These are phyloP conservation scores for Euptelea pleiosperma DNA, from an alignment of 164 flowering plant genomes.

Conservation along the genomic window DNA sequence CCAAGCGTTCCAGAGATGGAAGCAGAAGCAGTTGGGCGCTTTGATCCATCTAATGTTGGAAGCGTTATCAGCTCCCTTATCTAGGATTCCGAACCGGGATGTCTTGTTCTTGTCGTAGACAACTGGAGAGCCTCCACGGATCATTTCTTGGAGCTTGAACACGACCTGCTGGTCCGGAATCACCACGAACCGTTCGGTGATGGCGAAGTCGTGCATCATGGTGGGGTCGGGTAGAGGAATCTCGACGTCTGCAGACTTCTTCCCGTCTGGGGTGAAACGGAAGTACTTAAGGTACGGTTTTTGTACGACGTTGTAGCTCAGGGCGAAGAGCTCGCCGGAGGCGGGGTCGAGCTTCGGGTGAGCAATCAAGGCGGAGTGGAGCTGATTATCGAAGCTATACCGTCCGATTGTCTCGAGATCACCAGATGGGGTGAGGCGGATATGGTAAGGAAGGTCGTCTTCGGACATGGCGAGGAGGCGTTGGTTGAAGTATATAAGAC, in stretches of 20 bases:
- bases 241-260: slow-evolving; percentile 68
- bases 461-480: slow-evolving; percentile 79
- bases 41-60: slow-evolving; percentile 58
- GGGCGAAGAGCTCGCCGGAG: slow-evolving; percentile 65
- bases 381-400: slow-evolving; percentile 55
- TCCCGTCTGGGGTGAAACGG: slow-evolving; percentile 51
- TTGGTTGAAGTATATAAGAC: slow-evolving; percentile 69
- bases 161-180: slow-evolving; percentile 90
- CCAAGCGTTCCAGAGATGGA: slow-evolving; percentile 97
- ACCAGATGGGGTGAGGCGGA: slow-evolving; percentile 47
- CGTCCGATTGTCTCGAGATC: slow-evolving; percentile 73
- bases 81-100: slow-evolving; percentile 63
- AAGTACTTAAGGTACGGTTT: slow-evolving; percentile 85
- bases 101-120: slow-evolving; percentile 63
- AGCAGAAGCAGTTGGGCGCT: slow-evolving; percentile 73
- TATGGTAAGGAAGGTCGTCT: slow-evolving; percentile 49
- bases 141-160: slow-evolving; percentile 76
- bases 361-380: slow-evolving; percentile 77
- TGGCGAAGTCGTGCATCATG: slow-evolving; percentile 96
- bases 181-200: slow-evolving; percentile 69
- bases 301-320: slow-evolving; percentile 74
- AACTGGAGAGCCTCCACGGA: slow-evolving; percentile 78
- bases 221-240: slow-evolving; percentile 63
- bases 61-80: slow-evolving; percentile 41
- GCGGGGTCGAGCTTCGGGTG: slow-evolving; percentile 88